Conservation (phyloP, 306 rosid species). For the Dryas drummondii region DNA sequence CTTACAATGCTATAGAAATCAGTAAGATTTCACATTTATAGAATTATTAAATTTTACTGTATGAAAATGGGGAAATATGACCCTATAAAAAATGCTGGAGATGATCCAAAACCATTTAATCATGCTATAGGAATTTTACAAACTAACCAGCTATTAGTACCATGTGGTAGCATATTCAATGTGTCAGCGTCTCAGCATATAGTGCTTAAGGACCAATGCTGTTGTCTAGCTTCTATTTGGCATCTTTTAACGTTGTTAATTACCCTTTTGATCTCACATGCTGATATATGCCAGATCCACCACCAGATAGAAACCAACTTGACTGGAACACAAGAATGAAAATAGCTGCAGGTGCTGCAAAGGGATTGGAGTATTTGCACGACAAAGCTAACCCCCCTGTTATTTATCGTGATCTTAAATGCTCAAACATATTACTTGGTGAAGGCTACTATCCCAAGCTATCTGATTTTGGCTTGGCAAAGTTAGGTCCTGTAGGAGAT, state of each 20-base stretch:
- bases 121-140: slow-evolving; percentile 12
- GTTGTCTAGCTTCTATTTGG: not conserved
- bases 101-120: slow-evolving; percentile 9
- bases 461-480: slow-evolving; percentile 62
- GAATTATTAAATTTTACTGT: not conserved
- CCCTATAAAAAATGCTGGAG: not conserved
- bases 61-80: not conserved
- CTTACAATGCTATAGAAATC: slow-evolving; percentile 3
- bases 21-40: not conserved
- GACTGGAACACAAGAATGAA: slow-evolving; percentile 60
- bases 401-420: slow-evolving; percentile 56
- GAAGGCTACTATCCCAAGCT: slow-evolving; percentile 51
- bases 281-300: slow-evolving; percentile 41
- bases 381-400: slow-evolving; percentile 60
- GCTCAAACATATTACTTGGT: slow-evolving; percentile 54
- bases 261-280: slow-evolving; percentile 10
- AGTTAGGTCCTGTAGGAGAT: slow-evolving; percentile 63
- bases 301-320: slow-evolving; percentile 45
- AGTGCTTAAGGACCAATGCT: not conserved
- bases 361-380: slow-evolving; percentile 60
- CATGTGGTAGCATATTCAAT: not conserved
- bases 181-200: not conserved
- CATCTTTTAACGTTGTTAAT: not conserved
- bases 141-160: slow-evolving; percentile 4
- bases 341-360: slow-evolving; percentile 60